Evolutionary conservation across 2,329 filamentous ascomycete species (phyloP).

Genomic region (Xylaria polymorpha): DNA sequence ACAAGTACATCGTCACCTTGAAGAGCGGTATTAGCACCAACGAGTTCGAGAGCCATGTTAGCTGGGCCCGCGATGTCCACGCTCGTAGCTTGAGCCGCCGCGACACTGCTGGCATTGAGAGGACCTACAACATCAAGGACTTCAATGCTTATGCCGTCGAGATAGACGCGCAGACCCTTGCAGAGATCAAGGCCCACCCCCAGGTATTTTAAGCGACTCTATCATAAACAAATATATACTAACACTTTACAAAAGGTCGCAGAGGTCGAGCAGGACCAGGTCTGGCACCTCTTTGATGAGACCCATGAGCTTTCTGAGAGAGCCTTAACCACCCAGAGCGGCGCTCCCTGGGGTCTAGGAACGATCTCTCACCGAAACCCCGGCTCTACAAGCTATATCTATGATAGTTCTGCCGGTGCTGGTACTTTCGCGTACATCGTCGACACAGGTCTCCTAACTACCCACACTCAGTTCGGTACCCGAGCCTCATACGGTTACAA

Average conservation of each 20-base stretch:
- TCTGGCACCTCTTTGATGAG: conserved; percentile 46
- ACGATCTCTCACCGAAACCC: conserved; percentile 56
- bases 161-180: conserved; percentile 54
- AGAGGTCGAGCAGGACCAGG: conserved; percentile 49
- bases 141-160: conserved; percentile 58
- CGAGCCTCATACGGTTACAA: conserved; percentile 53
- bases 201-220: conserved; percentile 15
- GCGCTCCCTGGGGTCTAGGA: conserved; percentile 58
- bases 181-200: conserved; percentile 50
- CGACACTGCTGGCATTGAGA: conserved; percentile 53
- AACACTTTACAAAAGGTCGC: conserved; percentile 42
- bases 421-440: conserved; percentile 63
- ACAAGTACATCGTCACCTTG: conserved; percentile 50
- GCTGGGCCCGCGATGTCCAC: conserved; percentile 52
- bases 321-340: conserved; percentile 50
- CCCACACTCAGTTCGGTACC: conserved; percentile 57
- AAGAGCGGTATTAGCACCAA: conserved; percentile 48
- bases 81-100: conserved; percentile 52
- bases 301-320: conserved; percentile 40
- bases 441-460: conserved; percentile 63
- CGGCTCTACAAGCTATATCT: conserved; percentile 54
- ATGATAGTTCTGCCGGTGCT: conserved; percentile 55
- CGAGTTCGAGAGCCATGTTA: conserved; percentile 52
- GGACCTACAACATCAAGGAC: conserved; percentile 55
- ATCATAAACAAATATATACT: neutral